Percentiles rank a stretch among this genome's conserved stretches.
These are phyloP conservation scores for Coriaria nepalensis DNA, from an alignment of 306 rosid species.

Conservation along the genomic window DNA sequence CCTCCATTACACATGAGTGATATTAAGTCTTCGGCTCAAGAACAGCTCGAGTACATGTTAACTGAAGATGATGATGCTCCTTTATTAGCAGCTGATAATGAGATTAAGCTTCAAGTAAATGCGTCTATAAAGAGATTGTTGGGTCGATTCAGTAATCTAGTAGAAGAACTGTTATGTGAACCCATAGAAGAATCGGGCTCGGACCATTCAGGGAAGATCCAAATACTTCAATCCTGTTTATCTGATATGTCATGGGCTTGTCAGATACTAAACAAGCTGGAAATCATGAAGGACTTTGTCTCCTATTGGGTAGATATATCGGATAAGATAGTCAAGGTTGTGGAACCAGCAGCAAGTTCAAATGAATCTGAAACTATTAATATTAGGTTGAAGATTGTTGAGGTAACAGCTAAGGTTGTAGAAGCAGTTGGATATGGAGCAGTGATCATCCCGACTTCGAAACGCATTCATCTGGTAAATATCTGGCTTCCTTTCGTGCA, in stretches of 20 bases:
- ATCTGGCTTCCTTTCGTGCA: constrained; percentile 91
- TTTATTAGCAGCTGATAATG: constrained; percentile 46
- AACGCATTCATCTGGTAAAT: constrained; percentile 57
- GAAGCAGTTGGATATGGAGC: constrained; percentile 76
- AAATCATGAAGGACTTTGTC: constrained; percentile 67
- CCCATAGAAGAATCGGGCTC: constrained; percentile 29
- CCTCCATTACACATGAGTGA: constrained; percentile 48
- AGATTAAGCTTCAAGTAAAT: constrained; percentile 51
- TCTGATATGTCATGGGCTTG: constrained; percentile 77
- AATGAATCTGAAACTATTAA: constrained; percentile 27
- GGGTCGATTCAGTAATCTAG: constrained; percentile 32
- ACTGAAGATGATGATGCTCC: constrained; percentile 88
- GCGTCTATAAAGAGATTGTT: constrained; percentile 51
- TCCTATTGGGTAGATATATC: constrained; percentile 72
- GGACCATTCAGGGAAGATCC: constrained; percentile 33
- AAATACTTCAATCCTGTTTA: constrained; percentile 38
- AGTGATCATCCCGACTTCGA: constrained; percentile 52
- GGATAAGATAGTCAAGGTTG: constrained; percentile 52
- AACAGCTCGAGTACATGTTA: constrained; percentile 91
- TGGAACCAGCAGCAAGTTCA: constrained; percentile 41
- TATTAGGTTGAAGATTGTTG: constrained; percentile 47
- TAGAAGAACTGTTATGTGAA: constrained; percentile 40
- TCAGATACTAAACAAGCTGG: constrained; percentile 60
- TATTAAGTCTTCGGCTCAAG: constrained; percentile 81
- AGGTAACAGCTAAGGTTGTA: constrained; percentile 62